Evolutionary conservation across 129 eudicot species (phyloP), one percentile per base, ranked within the genome.

Genomic region (Kitagawia praeruptora): DNA sequence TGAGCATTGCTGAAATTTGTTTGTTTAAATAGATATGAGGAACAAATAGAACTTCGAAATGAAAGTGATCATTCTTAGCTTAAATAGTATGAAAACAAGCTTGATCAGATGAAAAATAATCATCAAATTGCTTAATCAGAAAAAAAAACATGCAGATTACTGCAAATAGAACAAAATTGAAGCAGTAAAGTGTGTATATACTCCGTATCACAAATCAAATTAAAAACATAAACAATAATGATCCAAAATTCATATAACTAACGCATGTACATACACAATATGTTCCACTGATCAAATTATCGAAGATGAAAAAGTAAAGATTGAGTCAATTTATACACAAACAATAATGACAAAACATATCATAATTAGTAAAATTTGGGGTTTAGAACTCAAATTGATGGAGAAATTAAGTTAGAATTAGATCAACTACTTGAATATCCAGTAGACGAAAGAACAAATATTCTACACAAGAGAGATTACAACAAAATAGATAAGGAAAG

Each of bases 161-260:
- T n/a, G n/a, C n/a, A n/a, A n/a, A n/a, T n/a, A n/a, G n/a, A n/a
- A n/a, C n/a, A n/a, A 78, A 61, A 67, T 69, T 82, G 47, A 73
- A 12, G 28, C 80, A 70, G 48, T 67, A 18, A 54, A 66, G 71
- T 13, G 5, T 28, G 41, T 34, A 34, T 34, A 34, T 14, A n/a
- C 69, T 61, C 69, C 18, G 25, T n/a, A 61, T 25, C 28, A n/a
- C 69, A 23, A 0, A 61, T n/a, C 15, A 19, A 61, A 21, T 7
- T 2, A 53, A 6, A 58, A 58, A 58, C 14, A 8, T 58, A 12
- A 58, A 9, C 31, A n/a, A n/a, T n/a, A n/a, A n/a, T 56, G 23
- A 6, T 80, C 28, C 82, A 39, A 70, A 64, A 75, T 58, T 80
- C 67, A 74, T 8, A 23, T 74, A 71, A n/a, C 66, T 53, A 16